These are phyloP conservation scores for Trichoderma gamsii DNA, from an alignment of 495 filamentous ascomycete species.

Conservation along the genomic window DNA sequence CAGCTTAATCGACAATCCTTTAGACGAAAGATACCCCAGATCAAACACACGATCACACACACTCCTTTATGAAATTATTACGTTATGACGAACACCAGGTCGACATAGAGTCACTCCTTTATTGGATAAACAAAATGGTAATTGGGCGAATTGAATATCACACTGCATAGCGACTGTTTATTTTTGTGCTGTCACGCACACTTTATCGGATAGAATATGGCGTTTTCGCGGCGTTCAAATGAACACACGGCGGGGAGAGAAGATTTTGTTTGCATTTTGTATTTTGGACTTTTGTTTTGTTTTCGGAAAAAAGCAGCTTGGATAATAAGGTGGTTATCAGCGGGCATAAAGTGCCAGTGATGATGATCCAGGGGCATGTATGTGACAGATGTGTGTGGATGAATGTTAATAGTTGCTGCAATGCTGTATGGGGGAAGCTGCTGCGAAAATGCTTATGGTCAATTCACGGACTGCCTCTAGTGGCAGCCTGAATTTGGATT, in stretches of 20 bases:
- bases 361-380: neutral
- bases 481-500: neutral
- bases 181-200: conserved; percentile 6
- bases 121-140: conserved; percentile 13
- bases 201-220: conserved; percentile 6
- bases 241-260: neutral
- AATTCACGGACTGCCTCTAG: conserved; percentile 3
- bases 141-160: conserved; percentile 9
- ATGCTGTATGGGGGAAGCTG: neutral
- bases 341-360: neutral
- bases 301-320: neutral
- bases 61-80: conserved; percentile 14
- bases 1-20: conserved; percentile 15
- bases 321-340: neutral
- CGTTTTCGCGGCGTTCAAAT: conserved; percentile 12
- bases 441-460: neutral
- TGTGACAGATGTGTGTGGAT: neutral
- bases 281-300: neutral
- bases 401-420: neutral
- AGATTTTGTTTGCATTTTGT: neutral
- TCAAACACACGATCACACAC: neutral
- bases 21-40: neutral
- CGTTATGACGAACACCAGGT: conserved; percentile 12
- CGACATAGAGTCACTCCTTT: conserved; percentile 15
- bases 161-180: conserved; percentile 16